Base-by-base conservation (phyloP, 306 rosid genomes). In the Prinsepia uniflora region DNA sequence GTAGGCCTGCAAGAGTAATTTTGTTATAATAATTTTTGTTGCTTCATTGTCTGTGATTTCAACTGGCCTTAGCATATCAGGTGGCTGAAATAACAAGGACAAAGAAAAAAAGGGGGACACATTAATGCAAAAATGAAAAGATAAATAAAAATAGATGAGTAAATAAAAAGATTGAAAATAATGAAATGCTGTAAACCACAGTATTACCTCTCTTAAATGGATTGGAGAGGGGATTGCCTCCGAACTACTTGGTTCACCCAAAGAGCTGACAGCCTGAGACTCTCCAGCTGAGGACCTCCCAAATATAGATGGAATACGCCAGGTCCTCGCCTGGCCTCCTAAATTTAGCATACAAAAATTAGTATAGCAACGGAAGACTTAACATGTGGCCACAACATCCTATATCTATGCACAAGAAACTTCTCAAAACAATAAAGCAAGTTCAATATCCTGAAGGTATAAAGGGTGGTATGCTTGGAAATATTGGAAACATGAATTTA, bases 261-360 rank as follows among this genome's bases (percentile, higher is more conserved):
- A 61, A 56, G 76, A 63, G 57, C 46, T 57, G 65, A 58, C 78
- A 42, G 57, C 60, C 57, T 19, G 53, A 57, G 59, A 53, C 50
- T 53, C 79, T 67, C 42, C 76, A 42, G 80, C 50, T 68, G 63
- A 30, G 1, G 36, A 30, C 36, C 58, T 63, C 52, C 77, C 69
- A 75, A 84, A 77, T 22, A 84, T 63, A 56, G 82, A 67, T n/a
- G 82, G 63, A 49, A 84, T 67, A 19, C 83, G 73, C 84, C 84
- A 84, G 18, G 68, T 40, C 57, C 59, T 63, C 10, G 43, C 11
- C 4, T 42, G 40, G 30, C 70, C 80, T 74, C 68, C 71, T 68
- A 70, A 17, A 30, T 50, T 42, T 19, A 47, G 72, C 13, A 54
- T 57, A 44, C 20, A 10, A 13, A 15, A 13, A 19, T 73, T 68